These are phyloP conservation scores for Aegilops sharonensis DNA, from an alignment of 176 grass and related monocot genomes.

Conservation along the genomic window DNA sequence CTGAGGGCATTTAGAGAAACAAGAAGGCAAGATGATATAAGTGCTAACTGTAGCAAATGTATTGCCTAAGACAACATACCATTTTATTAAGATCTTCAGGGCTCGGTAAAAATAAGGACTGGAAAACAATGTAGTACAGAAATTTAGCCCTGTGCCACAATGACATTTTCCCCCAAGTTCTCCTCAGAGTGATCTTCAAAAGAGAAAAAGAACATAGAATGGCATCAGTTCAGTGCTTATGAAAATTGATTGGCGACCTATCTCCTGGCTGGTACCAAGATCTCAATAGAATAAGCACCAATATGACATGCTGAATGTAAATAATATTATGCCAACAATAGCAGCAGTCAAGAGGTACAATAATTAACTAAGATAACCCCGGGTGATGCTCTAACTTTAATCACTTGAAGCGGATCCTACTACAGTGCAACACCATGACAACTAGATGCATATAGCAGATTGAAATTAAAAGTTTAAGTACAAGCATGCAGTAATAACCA, in stretches of 20 bases:
- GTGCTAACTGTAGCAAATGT: conserved; percentile 2
- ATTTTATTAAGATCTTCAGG: conserved; percentile 82
- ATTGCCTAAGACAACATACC: conserved; percentile 44
- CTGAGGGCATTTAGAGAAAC: neutral
- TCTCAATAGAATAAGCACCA: neutral
- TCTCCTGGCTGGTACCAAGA: neutral
- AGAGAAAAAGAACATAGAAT: conserved; percentile 23
- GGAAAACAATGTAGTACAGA: conserved; percentile 84
- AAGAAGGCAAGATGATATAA: neutral
- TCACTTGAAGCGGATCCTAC: neutral
- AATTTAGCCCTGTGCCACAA: conserved; percentile 83
- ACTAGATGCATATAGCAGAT: neutral
- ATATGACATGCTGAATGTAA: conserved; percentile 6
- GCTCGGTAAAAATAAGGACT: conserved; percentile 82
- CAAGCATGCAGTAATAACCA: neutral
- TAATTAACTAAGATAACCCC: neutral
- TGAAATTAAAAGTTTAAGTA: neutral
- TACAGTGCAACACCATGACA: neutral
- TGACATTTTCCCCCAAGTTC: conserved; percentile 83
- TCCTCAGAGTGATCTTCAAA: conserved; percentile 87
- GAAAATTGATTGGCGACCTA: neutral
- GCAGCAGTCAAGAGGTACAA: neutral
- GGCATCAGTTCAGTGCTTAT: neutral
- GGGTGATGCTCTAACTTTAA: neutral
- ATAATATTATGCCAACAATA: neutral